These are phyloP conservation scores for Pholiota molesta DNA, from an alignment of 768 basidiomycete genomes.

Conservation along the genomic window DNA sequence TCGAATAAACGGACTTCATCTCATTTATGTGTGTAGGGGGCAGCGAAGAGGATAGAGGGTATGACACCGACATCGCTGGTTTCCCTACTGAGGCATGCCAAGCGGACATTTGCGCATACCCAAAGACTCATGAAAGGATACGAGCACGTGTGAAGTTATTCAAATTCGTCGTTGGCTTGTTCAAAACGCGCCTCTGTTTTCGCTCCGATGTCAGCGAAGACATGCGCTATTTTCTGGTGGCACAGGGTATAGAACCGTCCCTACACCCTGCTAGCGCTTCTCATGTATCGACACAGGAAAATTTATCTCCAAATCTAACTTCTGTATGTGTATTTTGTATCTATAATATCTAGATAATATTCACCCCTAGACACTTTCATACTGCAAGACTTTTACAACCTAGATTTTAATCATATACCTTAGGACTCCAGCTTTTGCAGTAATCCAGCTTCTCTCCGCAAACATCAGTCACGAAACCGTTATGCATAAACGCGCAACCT, in stretches of 20 bases:
- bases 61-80: constrained; percentile 85
- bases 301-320: neutral
- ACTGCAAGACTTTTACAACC: neutral
- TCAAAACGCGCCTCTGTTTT: neutral
- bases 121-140: neutral
- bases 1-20: neutral
- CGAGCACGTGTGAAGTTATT: neutral
- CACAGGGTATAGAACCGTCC: neutral
- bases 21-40: constrained; percentile 57
- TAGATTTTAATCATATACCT: neutral
- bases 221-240: neutral
- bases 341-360: neutral
- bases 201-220: neutral
- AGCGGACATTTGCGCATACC: constrained; percentile 37
- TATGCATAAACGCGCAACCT: neutral
- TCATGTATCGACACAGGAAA: neutral
- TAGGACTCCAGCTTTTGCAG: neutral
- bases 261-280: neutral
- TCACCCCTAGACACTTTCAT: neutral
- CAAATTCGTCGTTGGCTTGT: neutral
- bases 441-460: neutral
- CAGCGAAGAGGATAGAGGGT: constrained; percentile 91
- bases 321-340: neutral
- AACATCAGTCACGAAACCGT: neutral
- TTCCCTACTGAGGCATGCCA: constrained; percentile 66